phyloP scores from a whole-genome alignment of 441 rosid species.

The Pelargonium australe region DNA sequence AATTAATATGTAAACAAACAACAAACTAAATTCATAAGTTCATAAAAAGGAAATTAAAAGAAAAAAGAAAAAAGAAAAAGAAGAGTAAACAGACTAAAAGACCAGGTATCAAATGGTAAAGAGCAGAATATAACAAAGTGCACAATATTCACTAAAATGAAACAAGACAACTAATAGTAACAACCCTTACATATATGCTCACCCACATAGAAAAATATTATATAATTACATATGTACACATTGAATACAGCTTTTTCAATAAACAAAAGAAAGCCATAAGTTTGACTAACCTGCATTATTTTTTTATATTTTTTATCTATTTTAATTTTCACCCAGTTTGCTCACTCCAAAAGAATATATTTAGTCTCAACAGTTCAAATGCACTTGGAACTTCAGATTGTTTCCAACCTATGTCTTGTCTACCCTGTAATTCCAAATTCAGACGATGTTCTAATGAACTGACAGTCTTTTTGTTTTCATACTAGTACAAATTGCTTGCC shows the following conservation, averaged over 20 bases:
- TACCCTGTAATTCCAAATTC: background rate
- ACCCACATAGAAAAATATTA: background rate
- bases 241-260: background rate
- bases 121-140: background rate
- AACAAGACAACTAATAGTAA: background rate
- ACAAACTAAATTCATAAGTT: background rate
- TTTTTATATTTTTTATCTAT: no score
- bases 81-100: background rate
- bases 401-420: no score
- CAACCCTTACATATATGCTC: background rate
- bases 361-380: background rate
- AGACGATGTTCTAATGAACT: no score
- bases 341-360: background rate
- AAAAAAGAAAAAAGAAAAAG: no score
- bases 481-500: background rate
- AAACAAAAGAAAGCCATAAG: background rate
- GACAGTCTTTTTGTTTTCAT: no score
- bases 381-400: background rate
- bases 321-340: background rate
- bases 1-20: conserved; percentile 11
- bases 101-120: background rate
- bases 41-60: background rate
- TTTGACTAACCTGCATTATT: no score
- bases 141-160: background rate
- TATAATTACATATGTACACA: no score